Percentiles rank a stretch among this genome's conserved stretches.
phyloP scores from a whole-genome alignment of 805 yeast species.

The Saturnispora saitoi region DNA sequence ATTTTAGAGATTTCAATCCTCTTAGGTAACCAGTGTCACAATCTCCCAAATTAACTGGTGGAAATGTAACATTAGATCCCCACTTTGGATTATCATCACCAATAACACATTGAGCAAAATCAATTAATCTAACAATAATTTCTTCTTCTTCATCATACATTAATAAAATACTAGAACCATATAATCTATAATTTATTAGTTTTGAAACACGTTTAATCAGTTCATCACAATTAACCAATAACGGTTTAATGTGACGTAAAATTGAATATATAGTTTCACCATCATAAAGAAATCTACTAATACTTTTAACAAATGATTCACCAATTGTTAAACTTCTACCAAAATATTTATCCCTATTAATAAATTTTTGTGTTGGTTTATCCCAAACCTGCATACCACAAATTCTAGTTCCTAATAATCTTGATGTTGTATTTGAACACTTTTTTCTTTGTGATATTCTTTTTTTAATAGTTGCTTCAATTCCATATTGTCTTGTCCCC shows the following conservation, averaged over 20 bases:
- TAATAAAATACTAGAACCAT: constrained; percentile 81
- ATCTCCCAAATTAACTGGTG: constrained; percentile 55
- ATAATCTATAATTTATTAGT: constrained; percentile 72
- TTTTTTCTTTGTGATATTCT: constrained; percentile 72
- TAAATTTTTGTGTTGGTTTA: constrained; percentile 33
- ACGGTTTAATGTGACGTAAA: constrained; percentile 53
- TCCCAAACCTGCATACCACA: constrained; percentile 94
- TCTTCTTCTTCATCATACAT: constrained; percentile 57
- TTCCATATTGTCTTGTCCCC: constrained; percentile 98
- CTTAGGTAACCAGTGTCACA: constrained; percentile 81
- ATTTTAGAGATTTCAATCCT: constrained; percentile 68
- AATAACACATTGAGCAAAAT: constrained; percentile 89
- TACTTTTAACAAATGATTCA: constrained; percentile 62
- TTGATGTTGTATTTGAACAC: constrained; percentile 74
- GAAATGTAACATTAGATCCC: constrained; percentile 41
- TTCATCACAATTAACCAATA: constrained; percentile 52
- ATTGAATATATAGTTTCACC: constrained; percentile 55
- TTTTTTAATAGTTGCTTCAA: constrained; percentile 73
- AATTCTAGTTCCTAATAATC: constrained; percentile 77
- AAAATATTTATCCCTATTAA: constrained; percentile 82
- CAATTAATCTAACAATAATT: constrained; percentile 64
- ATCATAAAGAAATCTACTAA: constrained; percentile 73
- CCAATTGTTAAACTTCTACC: constrained; percentile 75
- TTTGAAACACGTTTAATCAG: constrained; percentile 45
- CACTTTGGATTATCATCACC: constrained; percentile 32